phyloP scores from a whole-genome alignment of 352 stramenopile genomes.

The Saprolegnia parasitica region DNA sequence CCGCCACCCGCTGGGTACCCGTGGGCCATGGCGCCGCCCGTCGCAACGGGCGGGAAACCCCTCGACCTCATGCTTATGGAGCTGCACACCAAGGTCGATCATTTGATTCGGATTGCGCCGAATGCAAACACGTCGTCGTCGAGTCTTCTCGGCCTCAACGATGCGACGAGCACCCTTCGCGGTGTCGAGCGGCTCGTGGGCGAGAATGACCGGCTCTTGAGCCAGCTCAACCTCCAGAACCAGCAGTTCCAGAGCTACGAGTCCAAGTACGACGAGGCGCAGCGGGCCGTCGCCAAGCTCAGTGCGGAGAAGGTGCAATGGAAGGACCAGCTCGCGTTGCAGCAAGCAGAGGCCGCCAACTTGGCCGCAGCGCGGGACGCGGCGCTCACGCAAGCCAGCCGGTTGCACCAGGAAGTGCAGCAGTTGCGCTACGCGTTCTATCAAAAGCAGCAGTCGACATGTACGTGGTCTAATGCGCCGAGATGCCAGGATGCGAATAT shows the following conservation, averaged over 20 bases:
- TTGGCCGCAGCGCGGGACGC: constrained; percentile 57
- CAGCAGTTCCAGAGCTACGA: constrained; percentile 69
- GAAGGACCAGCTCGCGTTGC: constrained; percentile 55
- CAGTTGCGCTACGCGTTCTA: constrained; percentile 66
- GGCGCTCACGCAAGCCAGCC: constrained; percentile 66
- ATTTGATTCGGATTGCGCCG: constrained; percentile 63
- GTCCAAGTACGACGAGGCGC: constrained; percentile 58
- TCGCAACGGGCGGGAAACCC: background rate
- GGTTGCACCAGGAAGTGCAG: constrained; percentile 70
- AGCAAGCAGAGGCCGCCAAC: constrained; percentile 54
- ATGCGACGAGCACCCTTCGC: constrained; percentile 57
- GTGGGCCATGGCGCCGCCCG: constrained; percentile 7
- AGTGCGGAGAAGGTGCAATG: constrained; percentile 68
- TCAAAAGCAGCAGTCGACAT: constrained; percentile 58
- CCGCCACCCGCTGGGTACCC: constrained; percentile 1
- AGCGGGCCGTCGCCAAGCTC: constrained; percentile 54
- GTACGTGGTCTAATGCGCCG: constrained; percentile 27
- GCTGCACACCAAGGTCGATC: constrained; percentile 69
- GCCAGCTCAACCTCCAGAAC: constrained; percentile 74
- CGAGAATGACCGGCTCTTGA: constrained; percentile 69
- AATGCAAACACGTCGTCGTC: constrained; percentile 22
- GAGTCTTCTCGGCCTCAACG: constrained; percentile 30
- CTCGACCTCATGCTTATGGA: constrained; percentile 33
- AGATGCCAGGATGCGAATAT: constrained; percentile 9
- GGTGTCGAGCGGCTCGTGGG: constrained; percentile 63